Percentiles rank a stretch among this genome's conserved stretches.
Evolutionary conservation across 2,329 filamentous ascomycete species (phyloP).

Genomic region (Alternaria gansuensis): DNA sequence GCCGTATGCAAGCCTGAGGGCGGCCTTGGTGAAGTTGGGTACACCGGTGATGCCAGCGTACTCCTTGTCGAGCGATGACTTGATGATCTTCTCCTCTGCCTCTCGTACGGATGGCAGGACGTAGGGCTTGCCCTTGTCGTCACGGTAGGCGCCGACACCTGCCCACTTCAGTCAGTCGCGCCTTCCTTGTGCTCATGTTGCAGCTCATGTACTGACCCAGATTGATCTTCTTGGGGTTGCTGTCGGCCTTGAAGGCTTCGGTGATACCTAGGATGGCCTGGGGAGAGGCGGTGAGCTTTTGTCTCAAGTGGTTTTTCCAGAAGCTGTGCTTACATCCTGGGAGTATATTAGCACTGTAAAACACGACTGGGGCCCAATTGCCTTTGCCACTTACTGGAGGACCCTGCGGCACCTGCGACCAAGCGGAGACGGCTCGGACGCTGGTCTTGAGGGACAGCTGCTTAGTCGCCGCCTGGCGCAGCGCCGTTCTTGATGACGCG

Average conservation of each 20-base stretch:
- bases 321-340: conserved; percentile 49
- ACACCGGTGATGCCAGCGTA: conserved; percentile 98
- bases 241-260: conserved; percentile 98
- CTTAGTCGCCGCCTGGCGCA: conserved; percentile 51
- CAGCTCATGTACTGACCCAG: conserved; percentile 67
- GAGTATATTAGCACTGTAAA: conserved; percentile 30
- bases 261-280: conserved; percentile 90
- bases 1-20: conserved; percentile 90
- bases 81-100: conserved; percentile 87
- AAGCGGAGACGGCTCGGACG: conserved; percentile 76
- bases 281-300: conserved; percentile 33
- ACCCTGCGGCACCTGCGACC: conserved; percentile 90
- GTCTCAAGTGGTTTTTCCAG: not conserved
- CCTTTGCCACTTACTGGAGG: conserved; percentile 76
- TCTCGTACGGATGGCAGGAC: conserved; percentile 91
- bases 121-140: conserved; percentile 97
- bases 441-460: conserved; percentile 50
- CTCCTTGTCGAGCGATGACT: conserved; percentile 87
- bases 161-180: conserved; percentile 32
- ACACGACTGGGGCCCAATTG: conserved; percentile 23
- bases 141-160: conserved; percentile 97
- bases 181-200: not conserved
- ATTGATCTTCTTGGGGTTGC: conserved; percentile 96
- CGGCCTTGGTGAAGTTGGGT: conserved; percentile 90
- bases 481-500: conserved; percentile 50